Evolutionary conservation across 306 rosid species (phyloP), one percentile per base, ranked within the genome.

Genomic region (Vicia villosa): DNA sequence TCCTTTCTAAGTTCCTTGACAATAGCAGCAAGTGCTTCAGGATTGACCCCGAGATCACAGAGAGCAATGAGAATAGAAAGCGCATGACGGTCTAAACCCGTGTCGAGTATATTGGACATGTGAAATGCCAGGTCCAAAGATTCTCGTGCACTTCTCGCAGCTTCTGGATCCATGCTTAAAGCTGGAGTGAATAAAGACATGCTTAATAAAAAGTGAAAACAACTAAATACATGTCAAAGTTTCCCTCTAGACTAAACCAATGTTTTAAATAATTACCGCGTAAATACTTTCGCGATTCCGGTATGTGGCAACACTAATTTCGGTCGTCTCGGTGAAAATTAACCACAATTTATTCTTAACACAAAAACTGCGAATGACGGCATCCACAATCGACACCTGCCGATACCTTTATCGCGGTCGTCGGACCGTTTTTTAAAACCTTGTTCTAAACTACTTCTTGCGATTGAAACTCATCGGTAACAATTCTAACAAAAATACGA

Each of bases 11-110:
- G 85, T 78, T 88, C 95, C 77, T 84, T 90, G 61, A 86, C 97
- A 68, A 91, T 76, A 10, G 87, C 92, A 69, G 90, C 86, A 63
- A 88, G 88, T 6, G 90, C 87, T 76, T 91, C 95, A 8, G 90
- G 92, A 69, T 88, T 88, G 76, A 86, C 86, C 46, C 90, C 92
- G 76, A 91, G 80, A 74, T 91, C 97, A 66, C 97, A 86, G 3
- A 91, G 91, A 2, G 97, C 92, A 57, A 88, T 83, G 12, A 88
- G 95, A 66, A 91, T 81, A 49, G 95, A 91, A 30, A 91, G 89
- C 26, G 96, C 81, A 82, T 88, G 97, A 43, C 89, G 88, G 30
- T 88, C 96, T 47, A 86, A 85, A 73, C 89, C 88, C 0, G 89
- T 81, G 63, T 85, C 88, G 2, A 88, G 89, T 51, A 91, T 41